Evolutionary conservation across 2,329 filamentous ascomycete species (phyloP), one percentile per base, ranked within the genome.

Genomic region (Talaromyces marneffei): DNA sequence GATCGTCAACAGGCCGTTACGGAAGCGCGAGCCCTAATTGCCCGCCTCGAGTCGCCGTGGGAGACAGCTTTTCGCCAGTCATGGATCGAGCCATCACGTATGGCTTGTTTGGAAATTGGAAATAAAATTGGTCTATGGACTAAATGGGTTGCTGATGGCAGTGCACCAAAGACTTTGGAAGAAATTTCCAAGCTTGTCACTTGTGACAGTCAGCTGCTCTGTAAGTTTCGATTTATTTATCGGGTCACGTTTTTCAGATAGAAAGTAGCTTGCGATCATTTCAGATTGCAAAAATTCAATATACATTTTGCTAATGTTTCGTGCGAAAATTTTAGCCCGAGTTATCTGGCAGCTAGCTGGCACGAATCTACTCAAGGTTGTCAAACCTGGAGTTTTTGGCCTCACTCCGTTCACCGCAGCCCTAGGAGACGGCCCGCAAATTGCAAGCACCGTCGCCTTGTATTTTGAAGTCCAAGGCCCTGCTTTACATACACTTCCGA

Each of bases 61-160:
- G 56, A 58, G 23, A 58, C 56, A 16, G 56, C 39, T n/a, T 58
- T 48, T 23, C 56, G 56, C 18, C 56, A 58, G 31, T 37, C 42
- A 23, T 58, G 56, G 56, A 50, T 58, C 18, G 56, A 58, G 44
- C 56, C 56, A 27, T 37, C 56, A 9, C 56, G 56, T 50, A 58
- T 58, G 56, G 56, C 56, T 16, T 58, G 42, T 31, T 48, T 58
- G 18, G 56, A 58, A 39, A 58, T 58, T 4, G 33, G 40, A 6
- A 33, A 44, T 29, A 58, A 58, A 16, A 44, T 58, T 27, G 56
- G 33, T 50, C 29, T 58, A 20, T 58, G 56, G 56, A 10, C 29
- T 14, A 48, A 58, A 58, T 58, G 56, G 56, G 56, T 50, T 9
- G 40, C 20, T n/a, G 56, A 48, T 50, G 56, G 56, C 14, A 44